Conservation (phyloP, 805 yeast species). For the Alloascoidea africana region DNA sequence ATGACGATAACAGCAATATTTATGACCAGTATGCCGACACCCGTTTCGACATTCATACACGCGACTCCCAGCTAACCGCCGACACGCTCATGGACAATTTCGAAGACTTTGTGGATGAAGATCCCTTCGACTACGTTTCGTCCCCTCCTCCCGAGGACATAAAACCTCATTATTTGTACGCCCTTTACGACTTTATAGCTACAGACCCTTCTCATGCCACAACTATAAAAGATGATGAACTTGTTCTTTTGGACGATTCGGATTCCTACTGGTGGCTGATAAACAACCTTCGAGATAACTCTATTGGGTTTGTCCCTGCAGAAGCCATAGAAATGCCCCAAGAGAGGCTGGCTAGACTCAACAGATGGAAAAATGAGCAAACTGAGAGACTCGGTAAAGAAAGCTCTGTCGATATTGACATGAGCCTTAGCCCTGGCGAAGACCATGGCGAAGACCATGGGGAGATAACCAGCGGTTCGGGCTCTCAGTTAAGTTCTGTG, state of each 20-base stretch:
- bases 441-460: too few species aligned
- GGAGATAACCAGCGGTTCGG: too few species aligned
- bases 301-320: slow-evolving; percentile 93
- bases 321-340: slow-evolving; percentile 85
- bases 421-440: too few species aligned
- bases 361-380: slow-evolving; percentile 22
- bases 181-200: slow-evolving; percentile 75
- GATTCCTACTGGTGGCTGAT: slow-evolving; percentile 98
- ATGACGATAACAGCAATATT: too few species aligned
- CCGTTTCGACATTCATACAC: too few species aligned
- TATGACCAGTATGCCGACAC: too few species aligned
- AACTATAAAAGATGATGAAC: slow-evolving; percentile 67
- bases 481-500: not conserved
- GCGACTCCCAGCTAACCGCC: too few species aligned
- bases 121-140: too few species aligned
- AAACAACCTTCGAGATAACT: slow-evolving; percentile 35
- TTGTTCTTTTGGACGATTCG: slow-evolving; percentile 67
- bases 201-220: slow-evolving; percentile 90
- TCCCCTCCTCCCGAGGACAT: slow-evolving; percentile 27
- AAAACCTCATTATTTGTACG: slow-evolving; percentile 74
- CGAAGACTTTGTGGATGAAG: too few species aligned
- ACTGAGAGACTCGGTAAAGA: not conserved
- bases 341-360: slow-evolving; percentile 81
- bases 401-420: too few species aligned
- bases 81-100: too few species aligned